Base-by-base conservation (phyloP, 768 basidiomycete species). In the Amanita thiersii region DNA sequence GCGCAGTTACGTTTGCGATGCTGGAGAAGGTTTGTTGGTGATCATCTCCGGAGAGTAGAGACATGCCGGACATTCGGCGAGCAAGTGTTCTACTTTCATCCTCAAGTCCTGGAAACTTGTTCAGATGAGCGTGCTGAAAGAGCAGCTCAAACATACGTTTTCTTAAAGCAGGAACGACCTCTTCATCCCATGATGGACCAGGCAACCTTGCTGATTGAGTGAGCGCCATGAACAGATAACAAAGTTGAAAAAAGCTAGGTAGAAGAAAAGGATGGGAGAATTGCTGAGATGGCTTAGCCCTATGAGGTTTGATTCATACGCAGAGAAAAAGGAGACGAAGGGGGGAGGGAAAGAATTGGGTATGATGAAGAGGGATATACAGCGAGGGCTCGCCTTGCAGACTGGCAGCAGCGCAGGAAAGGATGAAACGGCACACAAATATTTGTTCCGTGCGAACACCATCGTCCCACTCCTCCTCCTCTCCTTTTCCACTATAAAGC, bases 81-180 rank as follows among this genome's bases (percentile, higher is more conserved):
- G 86, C 67, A 40, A 91, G 69, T n/a, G 77, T 76, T 26, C 79
- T 72, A 52, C 86, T 87, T 65, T 91, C 88, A 47, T 66, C 72
- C 62, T 90, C 79, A 14, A 91, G 74, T 43, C 88, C 88, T 91
- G 52, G 10, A 46, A 45, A 40, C 46, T 29, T 29, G 28, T 46
- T 45, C 17, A 41, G 46, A 41, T 45, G 39, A 23, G 43, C 40
- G 43, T 40, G 31, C 12, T 25, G 39, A 11, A 19, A 37, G 11
- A 21, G 12, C 39, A 29, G 33, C 19, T 43, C 47, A 44, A 34
- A 67, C 74, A 54, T 65, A 88, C 85, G 73, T 69, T 87, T 85
- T 51, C 86, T 73, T 26, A 89, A 68, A 29, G 82, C 71, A 41
- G 86, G 87, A 21, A 89, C 87, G 43, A 89, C 86, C 25, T 75